Evolutionary conservation across 2,329 filamentous ascomycete species (phyloP), one percentile per base, ranked within the genome.

Genomic region (Penicillium brasilianum): DNA sequence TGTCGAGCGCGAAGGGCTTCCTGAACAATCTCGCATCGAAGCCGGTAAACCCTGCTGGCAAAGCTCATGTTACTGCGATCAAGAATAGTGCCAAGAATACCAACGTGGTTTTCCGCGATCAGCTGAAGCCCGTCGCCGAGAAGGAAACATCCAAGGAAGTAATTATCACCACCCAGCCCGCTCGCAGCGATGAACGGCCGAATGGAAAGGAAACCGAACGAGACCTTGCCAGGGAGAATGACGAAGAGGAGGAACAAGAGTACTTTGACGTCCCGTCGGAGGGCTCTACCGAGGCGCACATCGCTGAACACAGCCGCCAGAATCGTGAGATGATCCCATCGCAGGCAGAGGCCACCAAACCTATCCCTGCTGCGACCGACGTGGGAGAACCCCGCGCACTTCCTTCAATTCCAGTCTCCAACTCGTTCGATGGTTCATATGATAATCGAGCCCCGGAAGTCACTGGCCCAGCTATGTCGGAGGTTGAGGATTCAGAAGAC

Each of bases 401-500:
- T 13, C 34, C 18, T n/a, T 9, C 18, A 16, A 32, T 8, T 25
- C 50, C 34, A 8, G 2, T 18, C n/a, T 9, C n/a, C 13, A 14
- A 16, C 16, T 43, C 25, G 16, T 20, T 28, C n/a, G 51, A 54
- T 22, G 39, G 10, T 34, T 4, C 8, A 18, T 34, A 16, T 34
- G 52, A 43, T 20, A 36, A 46, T 41, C 36, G 11, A 14, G 5
- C 30, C 13, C 51, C 16, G 14, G 51, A 54, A 20, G 28, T 4
- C 13, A 32, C 46, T 22, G 36, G n/a, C 7, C 64, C 67, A 11
- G 50, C 66, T 13, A 69, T 69, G 10, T 63, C 71, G 14, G 72
- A 76, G 18, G 76, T 80, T 8, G 87, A 89, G 68, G 90, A 93
- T 73, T 90, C 88, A 16, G 89, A 91, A 13, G 91, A 93, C 64